These are phyloP conservation scores for Exutisphaerella laricina DNA, from an alignment of 2,329 filamentous ascomycete genomes.

Conservation along the genomic window DNA sequence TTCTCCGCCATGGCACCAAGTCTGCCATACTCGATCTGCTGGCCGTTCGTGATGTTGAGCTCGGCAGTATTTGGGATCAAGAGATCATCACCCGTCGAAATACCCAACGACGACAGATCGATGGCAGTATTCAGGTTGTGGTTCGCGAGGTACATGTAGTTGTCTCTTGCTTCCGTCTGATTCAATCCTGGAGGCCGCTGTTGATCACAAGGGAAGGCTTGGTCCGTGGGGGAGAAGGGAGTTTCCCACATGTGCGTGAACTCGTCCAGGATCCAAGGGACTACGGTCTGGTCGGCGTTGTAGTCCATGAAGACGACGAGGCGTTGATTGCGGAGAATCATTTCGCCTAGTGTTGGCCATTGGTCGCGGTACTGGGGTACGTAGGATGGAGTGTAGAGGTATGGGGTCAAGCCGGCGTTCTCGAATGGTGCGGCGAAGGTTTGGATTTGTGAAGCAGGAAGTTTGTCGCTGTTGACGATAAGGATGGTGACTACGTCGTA, in stretches of 20 bases:
- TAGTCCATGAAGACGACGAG: conserved; percentile 83
- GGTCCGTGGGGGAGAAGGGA: conserved; percentile 67
- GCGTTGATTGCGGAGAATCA: conserved; percentile 63
- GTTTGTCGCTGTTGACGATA: conserved; percentile 76
- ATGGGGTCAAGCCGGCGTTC: conserved; percentile 64
- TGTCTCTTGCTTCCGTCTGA: conserved; percentile 45
- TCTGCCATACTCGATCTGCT: conserved; percentile 55
- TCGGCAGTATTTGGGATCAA: conserved; percentile 66
- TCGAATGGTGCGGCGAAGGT: conserved; percentile 65
- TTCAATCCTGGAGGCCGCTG: conserved; percentile 68
- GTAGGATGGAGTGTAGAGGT: conserved; percentile 66
- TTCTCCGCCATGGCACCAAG: conserved; percentile 59
- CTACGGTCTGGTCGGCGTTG: conserved; percentile 67
- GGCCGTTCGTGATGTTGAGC: conserved; percentile 67
- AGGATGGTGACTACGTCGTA: conserved; percentile 86
- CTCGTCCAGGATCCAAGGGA: conserved; percentile 81
- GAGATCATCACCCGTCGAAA: conserved; percentile 40
- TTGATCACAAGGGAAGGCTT: conserved; percentile 68
- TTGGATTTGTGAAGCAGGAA: conserved; percentile 42
- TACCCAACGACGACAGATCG: conserved; percentile 49
- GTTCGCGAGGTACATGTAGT: conserved; percentile 75
- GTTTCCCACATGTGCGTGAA: conserved; percentile 90
- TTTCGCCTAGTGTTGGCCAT: conserved; percentile 76
- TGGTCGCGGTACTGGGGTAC: conserved; percentile 65
- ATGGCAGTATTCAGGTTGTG: conserved; percentile 85